Evolutionary conservation across 768 basidiomycete species (phyloP), one percentile per base, ranked within the genome.

Genomic region (Mycena epipterygia): DNA sequence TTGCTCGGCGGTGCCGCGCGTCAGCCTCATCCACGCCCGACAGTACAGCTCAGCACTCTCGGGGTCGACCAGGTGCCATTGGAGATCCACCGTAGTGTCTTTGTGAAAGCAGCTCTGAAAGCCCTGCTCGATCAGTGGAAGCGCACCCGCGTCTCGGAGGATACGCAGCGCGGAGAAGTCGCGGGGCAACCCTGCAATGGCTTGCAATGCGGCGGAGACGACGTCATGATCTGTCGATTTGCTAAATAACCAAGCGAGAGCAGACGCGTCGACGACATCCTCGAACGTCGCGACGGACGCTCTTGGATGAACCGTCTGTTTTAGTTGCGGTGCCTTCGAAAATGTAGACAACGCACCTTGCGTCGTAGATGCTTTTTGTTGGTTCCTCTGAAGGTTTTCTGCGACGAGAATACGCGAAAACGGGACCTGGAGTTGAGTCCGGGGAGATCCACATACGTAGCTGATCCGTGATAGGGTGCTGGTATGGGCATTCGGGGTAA

Each of bases 401-500:
- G 30, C 48, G 51, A 27, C 52, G 51, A 7, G 37, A 37, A 59
- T 63, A 72, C 19, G 35, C 30, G 16, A 52, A 42, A 53, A 61
- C 53, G 4, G 68, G 27, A 23, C 23, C 30, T 11, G 61, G 53
- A 42, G 35, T 5, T 3, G 58, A 21, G 51, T 71, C 67, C 9
- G 57, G 63, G 21, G 49, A 42, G 16, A 73, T 5, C 73, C 70
- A 70, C 66, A 74, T 72, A 51, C 80, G 79, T 4, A 85, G 67
- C 39, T 81, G 78, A 29, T 79, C 81, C 17, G 83, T 80, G 37
- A 84, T 77, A 11, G 84, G 82, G 69, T 84, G 83, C 51, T 83
- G 80, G 62, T 83, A 84, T 3, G 84, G 84, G 60, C 83, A 85
- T 30, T 81, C 77, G 5, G 84, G 81, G 61, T 84, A 80, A 32